A percentile compares a stretch with the other conserved stretches of the same genome.
Conservation (phyloP, 1,284 basidiomycete genomes). For the Phlebopus sp. region DNA sequence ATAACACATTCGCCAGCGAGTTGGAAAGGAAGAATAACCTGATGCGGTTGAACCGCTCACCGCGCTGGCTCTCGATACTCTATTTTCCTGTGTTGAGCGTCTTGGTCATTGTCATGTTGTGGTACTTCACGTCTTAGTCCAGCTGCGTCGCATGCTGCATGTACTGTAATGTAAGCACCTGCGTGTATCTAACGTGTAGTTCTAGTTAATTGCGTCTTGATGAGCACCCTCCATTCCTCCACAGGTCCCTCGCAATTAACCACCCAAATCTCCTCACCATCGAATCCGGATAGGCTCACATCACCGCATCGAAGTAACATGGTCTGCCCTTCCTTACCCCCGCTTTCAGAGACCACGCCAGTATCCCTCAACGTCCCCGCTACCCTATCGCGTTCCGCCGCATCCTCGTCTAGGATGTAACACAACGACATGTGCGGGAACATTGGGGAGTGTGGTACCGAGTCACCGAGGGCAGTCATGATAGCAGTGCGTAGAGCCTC, state of each 20-base stretch:
- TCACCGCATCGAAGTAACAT: slow-evolving; percentile 33
- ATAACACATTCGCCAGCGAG: slow-evolving; percentile 22
- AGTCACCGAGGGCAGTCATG: slow-evolving; percentile 37
- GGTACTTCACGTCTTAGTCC: background rate
- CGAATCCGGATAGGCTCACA: slow-evolving; percentile 44
- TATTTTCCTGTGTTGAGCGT: slow-evolving; percentile 10
- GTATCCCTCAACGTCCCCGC: slow-evolving; percentile 36
- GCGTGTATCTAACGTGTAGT: slow-evolving; percentile 4
- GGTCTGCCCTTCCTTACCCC: slow-evolving; percentile 23
- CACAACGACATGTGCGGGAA: slow-evolving; percentile 70
- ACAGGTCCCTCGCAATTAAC: slow-evolving; percentile 62
- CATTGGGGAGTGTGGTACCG: slow-evolving; percentile 46
- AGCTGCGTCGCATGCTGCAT: background rate
- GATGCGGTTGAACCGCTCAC: slow-evolving; percentile 16
- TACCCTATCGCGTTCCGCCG: slow-evolving; percentile 34
- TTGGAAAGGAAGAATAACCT: slow-evolving; percentile 23
- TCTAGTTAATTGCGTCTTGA: slow-evolving; percentile 32
- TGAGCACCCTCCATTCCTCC: slow-evolving; percentile 54
- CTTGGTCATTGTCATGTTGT: slow-evolving; percentile 1
- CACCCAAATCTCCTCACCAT: slow-evolving; percentile 59
- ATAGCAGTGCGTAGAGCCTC: slow-evolving; percentile 48
- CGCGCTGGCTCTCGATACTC: slow-evolving; percentile 5
- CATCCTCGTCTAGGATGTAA: slow-evolving; percentile 64
- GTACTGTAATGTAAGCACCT: background rate
- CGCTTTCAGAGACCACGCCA: slow-evolving; percentile 28